These are phyloP conservation scores for Salvia miltiorrhiza DNA, from an alignment of 257 asterid species.

Conservation along the genomic window DNA sequence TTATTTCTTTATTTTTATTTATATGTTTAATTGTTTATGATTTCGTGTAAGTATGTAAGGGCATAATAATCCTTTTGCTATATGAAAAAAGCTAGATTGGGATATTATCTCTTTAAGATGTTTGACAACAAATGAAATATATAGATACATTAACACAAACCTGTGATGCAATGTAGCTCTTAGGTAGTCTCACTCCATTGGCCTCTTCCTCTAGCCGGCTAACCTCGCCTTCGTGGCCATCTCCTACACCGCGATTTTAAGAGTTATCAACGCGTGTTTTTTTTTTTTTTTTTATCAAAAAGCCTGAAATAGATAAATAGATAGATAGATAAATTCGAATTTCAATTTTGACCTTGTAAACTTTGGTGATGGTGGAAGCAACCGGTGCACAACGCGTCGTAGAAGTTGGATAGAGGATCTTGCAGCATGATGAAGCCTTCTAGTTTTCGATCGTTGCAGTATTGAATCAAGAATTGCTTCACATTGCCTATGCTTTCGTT, in stretches of 20 bases:
- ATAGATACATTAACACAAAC: constrained; percentile 18
- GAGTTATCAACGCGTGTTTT: neutral
- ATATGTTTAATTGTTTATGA: too few species aligned
- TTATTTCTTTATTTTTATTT: too few species aligned
- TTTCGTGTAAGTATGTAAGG: too few species aligned
- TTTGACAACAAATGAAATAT: neutral
- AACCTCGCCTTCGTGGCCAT: constrained; percentile 11
- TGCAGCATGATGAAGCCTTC: constrained; percentile 49
- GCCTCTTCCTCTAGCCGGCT: constrained; percentile 19
- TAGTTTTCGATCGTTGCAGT: constrained; percentile 42
- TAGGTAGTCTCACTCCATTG: constrained; percentile 10
- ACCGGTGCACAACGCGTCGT: constrained; percentile 54
- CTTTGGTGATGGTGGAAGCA: constrained; percentile 25
- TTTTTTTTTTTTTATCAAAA: too few species aligned
- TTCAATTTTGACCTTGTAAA: neutral
- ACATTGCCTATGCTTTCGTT: constrained; percentile 41
- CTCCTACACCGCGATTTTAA: constrained; percentile 7
- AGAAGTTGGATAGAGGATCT: constrained; percentile 57
- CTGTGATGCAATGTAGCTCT: constrained; percentile 47
- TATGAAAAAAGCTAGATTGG: too few species aligned
- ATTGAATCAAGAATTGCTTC: constrained; percentile 53
- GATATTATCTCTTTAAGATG: too few species aligned
- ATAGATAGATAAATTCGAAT: neutral
- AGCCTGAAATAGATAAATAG: too few species aligned
- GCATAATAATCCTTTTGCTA: too few species aligned